A percentile compares a stretch with the other conserved stretches of the same genome.
Evolutionary conservation across 2,329 filamentous ascomycete genomes (phyloP).

Genomic region (Clarireedia homoeocarpa): DNA sequence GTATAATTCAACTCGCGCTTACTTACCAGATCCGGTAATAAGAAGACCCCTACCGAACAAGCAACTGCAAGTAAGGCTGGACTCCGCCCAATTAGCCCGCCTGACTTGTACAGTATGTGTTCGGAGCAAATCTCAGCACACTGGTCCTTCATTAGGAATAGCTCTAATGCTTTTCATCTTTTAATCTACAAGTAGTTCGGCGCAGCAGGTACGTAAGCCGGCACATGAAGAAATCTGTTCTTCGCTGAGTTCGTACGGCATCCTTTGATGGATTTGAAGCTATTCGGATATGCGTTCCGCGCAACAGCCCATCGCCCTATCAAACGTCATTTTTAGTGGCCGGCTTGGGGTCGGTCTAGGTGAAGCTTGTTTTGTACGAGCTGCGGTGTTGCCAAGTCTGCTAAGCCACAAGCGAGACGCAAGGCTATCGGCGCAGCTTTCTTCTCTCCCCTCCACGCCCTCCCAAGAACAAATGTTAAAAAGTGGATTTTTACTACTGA

Average conservation of each 20-base stretch:
- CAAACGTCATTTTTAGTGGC: background rate
- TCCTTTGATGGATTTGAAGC: background rate
- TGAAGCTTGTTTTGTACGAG: background rate
- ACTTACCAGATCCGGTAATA: background rate
- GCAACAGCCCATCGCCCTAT: too few species aligned
- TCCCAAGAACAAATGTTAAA: too few species aligned
- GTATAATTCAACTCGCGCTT: too few species aligned
- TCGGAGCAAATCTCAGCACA: background rate
- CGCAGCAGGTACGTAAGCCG: background rate
- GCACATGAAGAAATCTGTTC: too few species aligned
- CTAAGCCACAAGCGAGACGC: background rate
- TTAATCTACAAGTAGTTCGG: background rate
- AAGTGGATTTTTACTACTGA: too few species aligned
- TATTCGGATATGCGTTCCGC: background rate
- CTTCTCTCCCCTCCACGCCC: too few species aligned
- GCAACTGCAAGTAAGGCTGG: too few species aligned
- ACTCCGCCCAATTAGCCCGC: too few species aligned
- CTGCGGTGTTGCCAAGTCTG: background rate
- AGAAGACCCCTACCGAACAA: too few species aligned
- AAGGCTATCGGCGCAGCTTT: too few species aligned
- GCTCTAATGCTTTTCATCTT: background rate
- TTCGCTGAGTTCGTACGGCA: too few species aligned
- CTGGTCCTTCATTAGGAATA: background rate
- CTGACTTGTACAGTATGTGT: too few species aligned
- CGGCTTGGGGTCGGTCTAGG: background rate